A percentile compares a stretch with the other conserved stretches of the same genome.
Evolutionary conservation across 257 asterid species (phyloP).

Genomic region (Solanum commersonii): DNA sequence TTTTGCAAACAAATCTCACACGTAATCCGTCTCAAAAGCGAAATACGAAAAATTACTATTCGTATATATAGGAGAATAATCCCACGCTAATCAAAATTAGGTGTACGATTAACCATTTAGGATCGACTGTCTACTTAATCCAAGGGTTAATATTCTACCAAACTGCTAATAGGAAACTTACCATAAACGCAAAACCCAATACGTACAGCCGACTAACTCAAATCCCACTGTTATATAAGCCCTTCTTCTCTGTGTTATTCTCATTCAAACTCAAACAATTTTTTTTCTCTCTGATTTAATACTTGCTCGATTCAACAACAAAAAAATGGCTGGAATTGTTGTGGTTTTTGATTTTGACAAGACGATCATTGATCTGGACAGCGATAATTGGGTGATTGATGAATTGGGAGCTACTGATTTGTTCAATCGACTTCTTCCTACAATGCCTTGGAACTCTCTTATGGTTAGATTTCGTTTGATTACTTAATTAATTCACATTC

Average conservation of each 20-base stretch:
- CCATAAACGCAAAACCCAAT: too few species aligned
- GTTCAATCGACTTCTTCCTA: conserved; percentile 23
- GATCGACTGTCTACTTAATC: neutral
- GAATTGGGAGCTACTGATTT: conserved; percentile 12
- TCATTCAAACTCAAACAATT: neutral
- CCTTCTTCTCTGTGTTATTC: neutral
- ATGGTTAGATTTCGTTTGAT: too few species aligned
- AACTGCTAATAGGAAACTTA: too few species aligned
- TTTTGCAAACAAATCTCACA: too few species aligned
- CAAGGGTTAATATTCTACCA: conserved; percentile 7
- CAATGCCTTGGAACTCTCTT: conserved; percentile 22
- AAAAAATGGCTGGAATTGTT: conserved; percentile 11
- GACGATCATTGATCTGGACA: conserved; percentile 23
- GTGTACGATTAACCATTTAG: neutral
- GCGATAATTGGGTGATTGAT: conserved; percentile 36
- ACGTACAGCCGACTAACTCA: too few species aligned
- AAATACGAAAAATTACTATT: too few species aligned
- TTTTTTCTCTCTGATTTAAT: too few species aligned
- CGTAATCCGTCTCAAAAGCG: too few species aligned
- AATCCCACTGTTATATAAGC: neutral
- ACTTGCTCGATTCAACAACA: neutral
- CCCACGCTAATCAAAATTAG: neutral
- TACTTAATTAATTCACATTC: too few species aligned
- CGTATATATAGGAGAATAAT: neutral
- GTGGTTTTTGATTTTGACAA: conserved; percentile 34